Evolutionary conservation across 331 rosid species (phyloP).

Genomic region (Quercus lobata): DNA sequence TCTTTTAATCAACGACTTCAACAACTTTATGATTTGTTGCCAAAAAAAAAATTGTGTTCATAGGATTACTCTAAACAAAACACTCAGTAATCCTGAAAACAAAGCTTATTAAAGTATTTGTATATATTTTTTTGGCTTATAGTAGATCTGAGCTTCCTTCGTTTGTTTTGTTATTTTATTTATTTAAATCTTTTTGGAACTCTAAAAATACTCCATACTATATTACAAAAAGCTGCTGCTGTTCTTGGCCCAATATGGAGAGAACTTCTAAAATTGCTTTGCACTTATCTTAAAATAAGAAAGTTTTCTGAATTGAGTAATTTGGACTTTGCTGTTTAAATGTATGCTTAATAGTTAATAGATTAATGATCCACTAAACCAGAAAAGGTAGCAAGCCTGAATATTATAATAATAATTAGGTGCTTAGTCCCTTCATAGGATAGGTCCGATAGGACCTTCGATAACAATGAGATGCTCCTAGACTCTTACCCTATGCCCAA

Average conservation of each 20-base stretch:
- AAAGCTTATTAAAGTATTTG: neutral
- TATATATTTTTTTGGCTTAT: too few relatives aligned
- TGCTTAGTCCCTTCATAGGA: neutral
- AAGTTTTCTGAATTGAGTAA: neutral
- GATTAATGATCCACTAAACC: neutral
- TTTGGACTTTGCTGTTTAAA: conserved; percentile 9
- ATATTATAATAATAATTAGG: neutral
- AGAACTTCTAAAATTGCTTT: neutral
- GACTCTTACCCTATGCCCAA: too few relatives aligned
- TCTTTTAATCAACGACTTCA: too few relatives aligned
- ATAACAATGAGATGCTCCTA: neutral
- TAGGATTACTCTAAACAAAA: neutral
- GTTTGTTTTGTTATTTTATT: too few relatives aligned
- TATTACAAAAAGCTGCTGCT: too few relatives aligned
- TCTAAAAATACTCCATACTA: too few relatives aligned
- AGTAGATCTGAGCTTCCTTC: too few relatives aligned
- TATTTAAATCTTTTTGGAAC: too few relatives aligned
- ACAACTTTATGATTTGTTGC: too few relatives aligned
- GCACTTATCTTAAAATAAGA: neutral
- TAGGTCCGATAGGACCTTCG: too few relatives aligned
- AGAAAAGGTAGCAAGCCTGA: neutral
- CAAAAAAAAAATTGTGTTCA: too few relatives aligned
- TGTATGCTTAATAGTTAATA: neutral
- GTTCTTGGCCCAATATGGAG: too few relatives aligned
- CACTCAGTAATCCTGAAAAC: neutral